Base-by-base conservation (phyloP, 805 yeast genomes). In the Starmerella asiatica region DNA sequence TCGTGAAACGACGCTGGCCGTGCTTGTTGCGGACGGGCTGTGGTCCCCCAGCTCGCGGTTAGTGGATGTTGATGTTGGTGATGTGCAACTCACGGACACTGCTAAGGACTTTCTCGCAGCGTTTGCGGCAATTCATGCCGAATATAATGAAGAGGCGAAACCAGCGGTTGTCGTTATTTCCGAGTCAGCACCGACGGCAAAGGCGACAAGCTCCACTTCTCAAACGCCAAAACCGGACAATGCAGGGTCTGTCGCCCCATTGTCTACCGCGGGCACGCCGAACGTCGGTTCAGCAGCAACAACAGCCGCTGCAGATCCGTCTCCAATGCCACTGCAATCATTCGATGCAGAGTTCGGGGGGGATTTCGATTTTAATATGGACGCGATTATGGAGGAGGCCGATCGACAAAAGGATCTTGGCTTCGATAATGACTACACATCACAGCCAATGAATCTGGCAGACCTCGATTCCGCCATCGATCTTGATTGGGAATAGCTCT, bases 401-500 rank as follows among this genome's bases (percentile, higher is more conserved):
- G 31, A 24, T 11, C 8, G 15, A 9, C 11, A 16, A 7, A 18
- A 33, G 20, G 23, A 24, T 14, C 11, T 24, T 12, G 47, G 39
- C 20, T 38, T 42, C 29, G 48, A 44, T 11, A 38, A 38, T 27
- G 50, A 48, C 33, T 49, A 47, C 24, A 46, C 47, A 20, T 34
- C 43, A 18, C 45, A 48, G 32, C 54, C 54, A 0, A 51, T 51
- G 55, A 48, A 52, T 15, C 43, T 52, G 15, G 56, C 47, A 4
- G 56, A 52, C 38, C 48, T 52, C 6, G 56, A 52, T 32, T 41
- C 47, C 7, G 55, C 56, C 3, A 52, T 52, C 52, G 45, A 48
- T 20, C 44, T 46, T 20, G 50, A 43, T 14, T 50, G 50, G 50
- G 46, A 49, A n/a, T 48, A 34, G 21, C n/a, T n/a, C n/a, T n/a